These are phyloP conservation scores for Podospora australis DNA, from an alignment of 495 filamentous ascomycete genomes.

Conservation along the genomic window DNA sequence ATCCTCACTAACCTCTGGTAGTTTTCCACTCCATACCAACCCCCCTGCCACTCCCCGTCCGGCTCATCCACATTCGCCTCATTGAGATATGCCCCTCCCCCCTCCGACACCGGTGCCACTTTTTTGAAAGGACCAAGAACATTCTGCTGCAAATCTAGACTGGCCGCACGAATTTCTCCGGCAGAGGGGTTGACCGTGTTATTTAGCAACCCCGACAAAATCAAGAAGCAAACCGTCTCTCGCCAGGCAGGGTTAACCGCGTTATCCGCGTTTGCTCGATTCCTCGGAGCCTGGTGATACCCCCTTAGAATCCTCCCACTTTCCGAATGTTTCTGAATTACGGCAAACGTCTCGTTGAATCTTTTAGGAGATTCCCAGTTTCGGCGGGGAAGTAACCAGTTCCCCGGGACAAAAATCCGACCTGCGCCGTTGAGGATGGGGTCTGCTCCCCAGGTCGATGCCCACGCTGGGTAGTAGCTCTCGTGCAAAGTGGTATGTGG, in stretches of 20 bases:
- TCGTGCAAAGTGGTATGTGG: slow-evolving; percentile 3
- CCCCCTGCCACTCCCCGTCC: slow-evolving; percentile 44
- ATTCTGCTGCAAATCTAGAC: neutral
- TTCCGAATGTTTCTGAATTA: neutral
- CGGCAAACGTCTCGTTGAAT: slow-evolving; percentile 8
- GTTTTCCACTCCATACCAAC: slow-evolving; percentile 47
- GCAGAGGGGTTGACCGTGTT: neutral
- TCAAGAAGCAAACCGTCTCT: slow-evolving; percentile 4
- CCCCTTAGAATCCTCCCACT: neutral
- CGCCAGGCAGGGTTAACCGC: slow-evolving; percentile 3
- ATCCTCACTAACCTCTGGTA: slow-evolving; percentile 42
- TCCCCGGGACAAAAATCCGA: neutral
- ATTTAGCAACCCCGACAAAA: neutral
- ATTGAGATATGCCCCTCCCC: slow-evolving; percentile 39
- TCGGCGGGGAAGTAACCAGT: slow-evolving; percentile 6
- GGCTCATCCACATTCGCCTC: slow-evolving; percentile 50
- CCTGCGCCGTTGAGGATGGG: slow-evolving; percentile 5
- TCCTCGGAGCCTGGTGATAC: slow-evolving; percentile 7
- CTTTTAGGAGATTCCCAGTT: slow-evolving; percentile 7
- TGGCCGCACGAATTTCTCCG: neutral
- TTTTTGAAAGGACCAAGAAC: neutral
- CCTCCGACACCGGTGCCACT: slow-evolving; percentile 1
- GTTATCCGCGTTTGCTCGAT: slow-evolving; percentile 1
- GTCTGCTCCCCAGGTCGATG: slow-evolving; percentile 5
- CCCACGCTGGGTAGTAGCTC: neutral